Percentiles rank a stretch among this genome's conserved stretches.
phyloP scores from a whole-genome alignment of 345 rosid species.

The Laguncularia racemosa region DNA sequence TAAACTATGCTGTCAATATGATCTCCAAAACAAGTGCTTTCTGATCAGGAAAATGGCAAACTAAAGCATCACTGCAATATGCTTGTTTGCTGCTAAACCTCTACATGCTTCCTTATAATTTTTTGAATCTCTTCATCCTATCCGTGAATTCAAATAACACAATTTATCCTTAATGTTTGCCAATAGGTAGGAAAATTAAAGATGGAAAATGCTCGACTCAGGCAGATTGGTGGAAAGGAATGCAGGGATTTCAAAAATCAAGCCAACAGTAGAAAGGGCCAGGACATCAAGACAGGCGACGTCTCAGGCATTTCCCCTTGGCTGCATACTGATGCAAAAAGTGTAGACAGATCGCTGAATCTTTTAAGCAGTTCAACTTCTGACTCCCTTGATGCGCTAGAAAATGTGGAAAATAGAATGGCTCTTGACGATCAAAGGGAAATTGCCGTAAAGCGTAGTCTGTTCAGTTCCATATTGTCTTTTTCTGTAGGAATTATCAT shows the following conservation, averaged over 20 bases:
- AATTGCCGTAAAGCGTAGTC: constrained; percentile 45
- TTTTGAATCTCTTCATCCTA: too few species aligned
- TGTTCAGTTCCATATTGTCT: constrained; percentile 56
- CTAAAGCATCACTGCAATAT: too few species aligned
- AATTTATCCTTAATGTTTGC: background rate
- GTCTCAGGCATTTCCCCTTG: constrained; percentile 12
- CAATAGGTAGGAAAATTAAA: constrained; percentile 45
- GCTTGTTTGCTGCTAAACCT: background rate
- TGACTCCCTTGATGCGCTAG: constrained; percentile 13
- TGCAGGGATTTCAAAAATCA: constrained; percentile 21
- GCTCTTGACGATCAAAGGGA: constrained; percentile 27
- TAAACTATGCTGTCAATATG: background rate
- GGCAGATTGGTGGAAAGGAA: constrained; percentile 30
- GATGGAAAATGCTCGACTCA: constrained; percentile 45
- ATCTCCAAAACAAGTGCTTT: too few species aligned
- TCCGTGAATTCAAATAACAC: background rate
- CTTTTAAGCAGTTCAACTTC: constrained; percentile 10
- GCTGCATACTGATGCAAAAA: constrained; percentile 11
- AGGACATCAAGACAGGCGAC: constrained; percentile 11
- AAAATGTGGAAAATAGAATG: constrained; percentile 15
- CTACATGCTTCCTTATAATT: background rate
- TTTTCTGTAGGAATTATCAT: constrained; percentile 56
- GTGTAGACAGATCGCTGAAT: constrained; percentile 11
- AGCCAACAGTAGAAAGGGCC: constrained; percentile 8
- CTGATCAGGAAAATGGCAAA: too few species aligned